Evolutionary conservation across 352 stramenopile genomes (phyloP).

Genomic region (Thalassiosira mediterranea): DNA sequence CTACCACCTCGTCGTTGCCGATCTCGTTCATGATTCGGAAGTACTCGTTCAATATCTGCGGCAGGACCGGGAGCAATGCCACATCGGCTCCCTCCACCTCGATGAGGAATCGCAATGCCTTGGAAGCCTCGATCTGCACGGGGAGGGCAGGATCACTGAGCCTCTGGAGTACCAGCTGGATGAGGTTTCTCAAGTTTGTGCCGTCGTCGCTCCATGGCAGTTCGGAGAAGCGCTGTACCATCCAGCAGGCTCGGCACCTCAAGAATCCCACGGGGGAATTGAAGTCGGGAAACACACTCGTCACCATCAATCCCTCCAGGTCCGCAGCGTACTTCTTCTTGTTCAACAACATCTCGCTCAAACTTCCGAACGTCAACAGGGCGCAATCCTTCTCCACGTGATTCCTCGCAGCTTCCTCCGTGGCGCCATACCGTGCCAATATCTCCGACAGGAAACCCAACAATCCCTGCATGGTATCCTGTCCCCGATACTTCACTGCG

Average conservation of each 20-base stretch:
- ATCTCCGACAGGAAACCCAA: conserved; percentile 90
- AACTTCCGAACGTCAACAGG: conserved; percentile 91
- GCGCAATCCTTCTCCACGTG: conserved; percentile 96
- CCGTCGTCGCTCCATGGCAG: conserved; percentile 90
- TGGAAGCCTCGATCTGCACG: conserved; percentile 94
- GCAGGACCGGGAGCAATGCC: conserved; percentile 90
- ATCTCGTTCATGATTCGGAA: conserved; percentile 99
- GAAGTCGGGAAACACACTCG: conserved; percentile 96
- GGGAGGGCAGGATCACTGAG: conserved; percentile 94
- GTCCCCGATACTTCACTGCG: conserved; percentile 92
- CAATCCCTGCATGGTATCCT: conserved; percentile 92
- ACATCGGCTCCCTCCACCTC: conserved; percentile 81
- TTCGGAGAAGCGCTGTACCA: conserved; percentile 93
- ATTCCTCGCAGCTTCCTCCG: conserved; percentile 85
- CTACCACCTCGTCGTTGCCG: conserved; percentile 96
- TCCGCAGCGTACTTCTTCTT: conserved; percentile 93
- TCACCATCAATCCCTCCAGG: conserved; percentile 92
- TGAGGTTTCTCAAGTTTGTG: conserved; percentile 82
- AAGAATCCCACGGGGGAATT: conserved; percentile 94
- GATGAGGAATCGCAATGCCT: conserved; percentile 85
- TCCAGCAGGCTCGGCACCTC: conserved; percentile 93
- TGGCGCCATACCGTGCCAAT: conserved; percentile 88
- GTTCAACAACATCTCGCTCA: conserved; percentile 90
- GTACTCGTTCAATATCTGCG: conserved; percentile 96
- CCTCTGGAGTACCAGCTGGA: conserved; percentile 75